Percentiles rank a stretch among this genome's conserved stretches.
phyloP scores from a whole-genome alignment of 257 asterid genomes.

The Euphrasia confusa region DNA sequence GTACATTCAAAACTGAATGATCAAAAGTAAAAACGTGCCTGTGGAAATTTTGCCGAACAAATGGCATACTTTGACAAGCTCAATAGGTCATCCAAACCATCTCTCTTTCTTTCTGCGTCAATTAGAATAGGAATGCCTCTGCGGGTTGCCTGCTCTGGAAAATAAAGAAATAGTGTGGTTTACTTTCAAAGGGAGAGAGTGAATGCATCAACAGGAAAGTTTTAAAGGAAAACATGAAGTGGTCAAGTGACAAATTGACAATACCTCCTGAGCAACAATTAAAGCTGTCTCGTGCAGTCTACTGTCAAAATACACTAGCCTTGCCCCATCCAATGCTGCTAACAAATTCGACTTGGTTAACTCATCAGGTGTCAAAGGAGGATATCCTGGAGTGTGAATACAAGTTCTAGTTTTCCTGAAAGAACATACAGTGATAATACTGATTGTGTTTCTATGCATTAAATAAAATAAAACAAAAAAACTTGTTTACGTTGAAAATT shows the following conservation, averaged over 20 bases:
- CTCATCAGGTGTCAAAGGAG: slow-evolving; percentile 85
- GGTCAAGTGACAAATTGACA: slow-evolving; percentile 15
- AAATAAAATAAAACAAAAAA: neutral
- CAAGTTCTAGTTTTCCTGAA: slow-evolving; percentile 95
- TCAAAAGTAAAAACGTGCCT: slow-evolving; percentile 44
- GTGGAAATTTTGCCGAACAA: slow-evolving; percentile 87
- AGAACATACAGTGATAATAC: slow-evolving; percentile 18
- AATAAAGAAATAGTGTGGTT: slow-evolving; percentile 36
- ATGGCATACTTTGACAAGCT: slow-evolving; percentile 57
- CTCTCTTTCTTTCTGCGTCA: slow-evolving; percentile 89
- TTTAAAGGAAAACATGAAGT: slow-evolving; percentile 17
- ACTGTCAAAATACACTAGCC: slow-evolving; percentile 71
- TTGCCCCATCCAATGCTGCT: slow-evolving; percentile 68
- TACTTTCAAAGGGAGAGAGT: slow-evolving; percentile 25
- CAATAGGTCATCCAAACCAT: slow-evolving; percentile 84
- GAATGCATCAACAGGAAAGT: slow-evolving; percentile 3
- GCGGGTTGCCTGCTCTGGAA: slow-evolving; percentile 94
- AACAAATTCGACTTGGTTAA: slow-evolving; percentile 53
- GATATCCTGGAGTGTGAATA: slow-evolving; percentile 93
- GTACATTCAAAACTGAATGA: neutral
- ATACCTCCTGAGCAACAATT: slow-evolving; percentile 80
- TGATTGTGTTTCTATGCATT: slow-evolving; percentile 8
- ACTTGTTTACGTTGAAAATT: neutral
- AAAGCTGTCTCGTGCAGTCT: slow-evolving; percentile 84
- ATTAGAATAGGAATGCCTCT: slow-evolving; percentile 78